A percentile compares a stretch with the other conserved stretches of the same genome.
phyloP scores from a whole-genome alignment of 2,329 filamentous ascomycete species.

The Periconia sp. region DNA sequence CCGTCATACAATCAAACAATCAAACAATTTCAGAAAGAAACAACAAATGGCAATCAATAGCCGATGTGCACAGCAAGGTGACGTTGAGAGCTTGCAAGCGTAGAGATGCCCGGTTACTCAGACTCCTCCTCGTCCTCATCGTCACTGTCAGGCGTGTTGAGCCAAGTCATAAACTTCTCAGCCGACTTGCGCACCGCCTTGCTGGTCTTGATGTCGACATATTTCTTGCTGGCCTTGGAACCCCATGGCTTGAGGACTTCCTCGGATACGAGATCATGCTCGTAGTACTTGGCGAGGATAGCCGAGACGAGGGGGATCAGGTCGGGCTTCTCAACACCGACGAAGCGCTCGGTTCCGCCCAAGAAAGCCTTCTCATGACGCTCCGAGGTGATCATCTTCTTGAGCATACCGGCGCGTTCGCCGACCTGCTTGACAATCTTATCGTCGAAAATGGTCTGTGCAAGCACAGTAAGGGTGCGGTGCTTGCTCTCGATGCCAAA shows the following conservation, averaged over 20 bases:
- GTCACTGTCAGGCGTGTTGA: conserved; percentile 78
- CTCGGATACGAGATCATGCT: conserved; percentile 85
- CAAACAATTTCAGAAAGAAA: no score
- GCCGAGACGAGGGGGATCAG: conserved; percentile 78
- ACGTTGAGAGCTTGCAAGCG: neutral
- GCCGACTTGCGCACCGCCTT: conserved; percentile 96
- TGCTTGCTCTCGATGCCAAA: conserved; percentile 93
- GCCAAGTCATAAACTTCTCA: conserved; percentile 92
- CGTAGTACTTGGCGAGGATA: conserved; percentile 86
- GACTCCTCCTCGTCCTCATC: conserved; percentile 31
- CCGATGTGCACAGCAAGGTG: no score
- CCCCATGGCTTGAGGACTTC: conserved; percentile 91
- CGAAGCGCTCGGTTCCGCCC: conserved; percentile 90
- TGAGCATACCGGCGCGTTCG: conserved; percentile 80
- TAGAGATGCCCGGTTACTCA: conserved; percentile 17
- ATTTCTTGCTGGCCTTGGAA: conserved; percentile 96
- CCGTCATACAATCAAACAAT: no score
- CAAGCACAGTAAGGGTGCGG: conserved; percentile 86
- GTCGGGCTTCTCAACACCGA: conserved; percentile 79
- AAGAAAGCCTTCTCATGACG: conserved; percentile 94
- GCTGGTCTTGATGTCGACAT: conserved; percentile 83
- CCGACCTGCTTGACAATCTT: conserved; percentile 86
- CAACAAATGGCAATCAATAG: no score
- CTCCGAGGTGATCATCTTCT: conserved; percentile 89
- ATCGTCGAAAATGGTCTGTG: conserved; percentile 91